phyloP scores from a whole-genome alignment of 2,329 filamentous ascomycete species.

The Phoma sp. region DNA sequence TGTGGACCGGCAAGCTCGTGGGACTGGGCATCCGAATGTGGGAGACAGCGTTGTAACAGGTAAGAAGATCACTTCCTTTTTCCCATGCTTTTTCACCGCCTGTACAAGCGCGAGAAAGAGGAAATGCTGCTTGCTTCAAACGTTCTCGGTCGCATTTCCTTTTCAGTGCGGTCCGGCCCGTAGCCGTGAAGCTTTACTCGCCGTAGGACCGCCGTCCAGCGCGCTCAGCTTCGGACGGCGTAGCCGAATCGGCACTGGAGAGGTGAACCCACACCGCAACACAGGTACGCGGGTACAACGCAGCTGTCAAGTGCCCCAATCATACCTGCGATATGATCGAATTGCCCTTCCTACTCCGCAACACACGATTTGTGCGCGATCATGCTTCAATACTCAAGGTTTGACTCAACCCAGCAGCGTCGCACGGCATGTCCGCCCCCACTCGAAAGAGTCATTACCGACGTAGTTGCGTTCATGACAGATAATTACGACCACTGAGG shows the following conservation, averaged over 20 bases:
- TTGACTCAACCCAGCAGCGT: constrained; percentile 7
- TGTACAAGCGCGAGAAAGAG: neutral
- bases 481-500: constrained; percentile 11
- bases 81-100: neutral
- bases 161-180: constrained; percentile 21
- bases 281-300: constrained; percentile 9
- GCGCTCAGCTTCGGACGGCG: neutral
- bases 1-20: constrained; percentile 6
- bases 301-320: constrained; percentile 5
- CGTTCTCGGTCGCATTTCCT: neutral
- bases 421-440: constrained; percentile 2
- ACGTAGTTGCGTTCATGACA: constrained; percentile 9
- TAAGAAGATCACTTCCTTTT: constrained; percentile 1
- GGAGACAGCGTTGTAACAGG: constrained; percentile 1
- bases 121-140: constrained; percentile 1
- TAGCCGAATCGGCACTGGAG: neutral
- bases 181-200: constrained; percentile 16
- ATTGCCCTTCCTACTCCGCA: constrained; percentile 10
- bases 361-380: constrained; percentile 16
- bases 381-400: neutral
- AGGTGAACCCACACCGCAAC: neutral
- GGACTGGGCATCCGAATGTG: constrained; percentile 4
- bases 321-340: neutral
- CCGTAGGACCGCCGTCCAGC: constrained; percentile 14
- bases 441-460: neutral